Conservation (phyloP, 352 stramenopile genomes). For the Phytophthora foliorum region DNA sequence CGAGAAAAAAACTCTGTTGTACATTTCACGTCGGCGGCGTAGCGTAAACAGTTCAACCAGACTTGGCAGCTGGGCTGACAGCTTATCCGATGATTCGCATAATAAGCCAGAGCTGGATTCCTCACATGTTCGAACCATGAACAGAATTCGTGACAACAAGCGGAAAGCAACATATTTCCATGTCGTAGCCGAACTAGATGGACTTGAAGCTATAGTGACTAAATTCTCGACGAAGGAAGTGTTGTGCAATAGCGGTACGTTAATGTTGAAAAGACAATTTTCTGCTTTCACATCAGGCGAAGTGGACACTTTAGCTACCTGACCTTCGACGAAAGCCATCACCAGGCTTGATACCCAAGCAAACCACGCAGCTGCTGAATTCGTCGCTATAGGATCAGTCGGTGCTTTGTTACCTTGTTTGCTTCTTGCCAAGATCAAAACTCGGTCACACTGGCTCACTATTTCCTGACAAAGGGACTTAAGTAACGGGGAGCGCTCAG, state of each 20-base stretch:
- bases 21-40: conserved; percentile 44
- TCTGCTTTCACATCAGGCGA: neutral
- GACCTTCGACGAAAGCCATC: conserved; percentile 16
- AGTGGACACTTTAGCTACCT: neutral
- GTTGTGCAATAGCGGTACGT: conserved; percentile 25
- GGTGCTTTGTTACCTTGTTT: conserved; percentile 20
- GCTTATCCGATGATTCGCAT: neutral
- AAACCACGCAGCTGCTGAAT: conserved; percentile 33
- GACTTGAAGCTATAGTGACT: conserved; percentile 24
- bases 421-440: neutral
- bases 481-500: conserved; percentile 31
- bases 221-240: conserved; percentile 43
- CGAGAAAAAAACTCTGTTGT: conserved; percentile 42
- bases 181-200: conserved; percentile 6
- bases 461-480: conserved; percentile 41
- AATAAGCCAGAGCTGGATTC: neutral
- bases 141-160: conserved; percentile 37
- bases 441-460: conserved; percentile 17
- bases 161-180: conserved; percentile 48
- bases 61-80: conserved; percentile 31
- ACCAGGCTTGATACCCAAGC: conserved; percentile 45
- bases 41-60: conserved; percentile 43
- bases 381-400: conserved; percentile 2
- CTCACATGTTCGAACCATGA: neutral
- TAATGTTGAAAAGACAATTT: neutral